Conservation (phyloP, 495 filamentous ascomycete species). For the Filosporella fistucella region DNA sequence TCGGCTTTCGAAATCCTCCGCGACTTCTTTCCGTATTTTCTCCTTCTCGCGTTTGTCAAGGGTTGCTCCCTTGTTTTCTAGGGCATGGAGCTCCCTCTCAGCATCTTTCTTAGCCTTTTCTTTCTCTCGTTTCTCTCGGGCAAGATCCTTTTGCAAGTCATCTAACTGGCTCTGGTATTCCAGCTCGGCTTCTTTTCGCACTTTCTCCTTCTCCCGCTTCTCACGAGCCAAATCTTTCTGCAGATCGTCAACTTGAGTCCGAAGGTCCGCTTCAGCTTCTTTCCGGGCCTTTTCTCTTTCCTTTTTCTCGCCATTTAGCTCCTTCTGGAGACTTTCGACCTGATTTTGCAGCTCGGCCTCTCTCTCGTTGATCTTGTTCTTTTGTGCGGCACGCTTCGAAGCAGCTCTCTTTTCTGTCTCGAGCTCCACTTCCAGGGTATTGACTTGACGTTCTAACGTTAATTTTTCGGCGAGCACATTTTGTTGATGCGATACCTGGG, state of each 20-base stretch:
- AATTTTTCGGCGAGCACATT: slow-evolving; percentile 68
- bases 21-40: slow-evolving; percentile 38
- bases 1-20: slow-evolving; percentile 39
- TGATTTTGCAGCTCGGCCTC: slow-evolving; percentile 42
- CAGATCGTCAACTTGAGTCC: slow-evolving; percentile 38
- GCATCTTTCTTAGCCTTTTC: slow-evolving; percentile 19
- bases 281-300: slow-evolving; percentile 21
- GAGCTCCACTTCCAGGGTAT: slow-evolving; percentile 70
- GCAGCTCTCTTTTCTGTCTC: slow-evolving; percentile 73
- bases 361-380: slow-evolving; percentile 38
- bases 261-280: slow-evolving; percentile 36
- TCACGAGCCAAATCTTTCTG: slow-evolving; percentile 43
- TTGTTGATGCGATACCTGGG: slow-evolving; percentile 63
- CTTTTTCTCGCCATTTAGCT: slow-evolving; percentile 46
- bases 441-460: slow-evolving; percentile 68
- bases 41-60: slow-evolving; percentile 29
- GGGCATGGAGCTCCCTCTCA: slow-evolving; percentile 38
- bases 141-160: slow-evolving; percentile 45
- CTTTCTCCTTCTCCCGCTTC: slow-evolving; percentile 22
- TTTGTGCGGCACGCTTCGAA: slow-evolving; percentile 44
- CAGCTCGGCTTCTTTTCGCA: slow-evolving; percentile 45
- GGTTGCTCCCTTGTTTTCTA: too few species aligned
- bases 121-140: slow-evolving; percentile 41
- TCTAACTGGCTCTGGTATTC: slow-evolving; percentile 40
- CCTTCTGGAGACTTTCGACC: slow-evolving; percentile 43